Evolutionary conservation across 2,329 filamentous ascomycete species (phyloP).

Genomic region (Fusarium sulawesiense): DNA sequence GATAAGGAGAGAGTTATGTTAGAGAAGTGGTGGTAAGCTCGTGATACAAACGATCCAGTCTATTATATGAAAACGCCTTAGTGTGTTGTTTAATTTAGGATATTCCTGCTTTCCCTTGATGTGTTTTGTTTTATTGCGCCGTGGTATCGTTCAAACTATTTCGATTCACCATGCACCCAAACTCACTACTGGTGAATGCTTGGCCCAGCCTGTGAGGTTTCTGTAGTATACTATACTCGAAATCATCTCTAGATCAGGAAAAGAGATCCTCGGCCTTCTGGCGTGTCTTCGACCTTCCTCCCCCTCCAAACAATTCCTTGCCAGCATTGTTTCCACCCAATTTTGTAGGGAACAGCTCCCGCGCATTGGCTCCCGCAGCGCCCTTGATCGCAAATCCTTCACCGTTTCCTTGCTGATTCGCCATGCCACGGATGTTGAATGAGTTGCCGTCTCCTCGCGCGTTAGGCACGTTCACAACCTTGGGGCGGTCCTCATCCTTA

Average conservation of each 20-base stretch:
- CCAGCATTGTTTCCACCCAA: conserved; percentile 67
- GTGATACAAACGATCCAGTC: no score
- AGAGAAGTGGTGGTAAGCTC: conserved; percentile 72
- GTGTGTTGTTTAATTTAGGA: neutral
- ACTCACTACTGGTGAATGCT: conserved; percentile 14
- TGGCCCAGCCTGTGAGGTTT: conserved; percentile 1
- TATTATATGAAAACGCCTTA: neutral
- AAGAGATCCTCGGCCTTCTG: conserved; percentile 81
- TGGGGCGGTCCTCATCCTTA: conserved; percentile 58
- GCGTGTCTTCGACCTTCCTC: conserved; percentile 63
- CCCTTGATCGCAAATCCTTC: conserved; percentile 76
- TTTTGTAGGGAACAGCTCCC: conserved; percentile 77
- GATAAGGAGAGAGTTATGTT: conserved; percentile 62
- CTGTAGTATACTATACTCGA: neutral
- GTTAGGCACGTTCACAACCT: conserved; percentile 67
- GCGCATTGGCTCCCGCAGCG: conserved; percentile 57
- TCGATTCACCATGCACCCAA: conserved; percentile 34
- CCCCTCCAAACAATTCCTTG: conserved; percentile 75
- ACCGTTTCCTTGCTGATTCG: conserved; percentile 58
- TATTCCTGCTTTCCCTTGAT: neutral
- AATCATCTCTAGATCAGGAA: conserved; percentile 53
- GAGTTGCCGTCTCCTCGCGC: conserved; percentile 55
- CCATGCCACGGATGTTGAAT: conserved; percentile 71
- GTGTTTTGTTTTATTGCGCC: conserved; percentile 37
- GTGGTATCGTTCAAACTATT: conserved; percentile 47